Percentiles rank a stretch among this genome's conserved stretches.
Conservation (phyloP, 345 rosid genomes). For the Salix purpurea region DNA sequence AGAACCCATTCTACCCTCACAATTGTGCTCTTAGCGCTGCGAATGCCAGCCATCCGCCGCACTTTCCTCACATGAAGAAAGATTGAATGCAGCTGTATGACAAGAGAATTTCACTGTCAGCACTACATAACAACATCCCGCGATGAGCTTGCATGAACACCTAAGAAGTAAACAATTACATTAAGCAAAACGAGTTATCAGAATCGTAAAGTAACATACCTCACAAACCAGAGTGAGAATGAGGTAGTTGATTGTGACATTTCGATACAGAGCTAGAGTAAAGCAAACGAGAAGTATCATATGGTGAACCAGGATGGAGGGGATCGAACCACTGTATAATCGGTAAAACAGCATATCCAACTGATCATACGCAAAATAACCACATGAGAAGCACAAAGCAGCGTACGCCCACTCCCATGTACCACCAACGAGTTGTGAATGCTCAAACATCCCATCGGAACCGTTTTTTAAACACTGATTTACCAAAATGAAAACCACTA, state of each 20-base stretch:
- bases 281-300: slow-evolving; percentile 82
- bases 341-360: slow-evolving; percentile 81
- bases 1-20: slow-evolving; percentile 76
- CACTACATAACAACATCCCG: neutral
- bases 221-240: slow-evolving; percentile 83
- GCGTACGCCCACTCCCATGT: slow-evolving; percentile 80
- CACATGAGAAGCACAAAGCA: slow-evolving; percentile 81
- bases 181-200: neutral
- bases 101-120: slow-evolving; percentile 3
- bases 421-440: slow-evolving; percentile 52
- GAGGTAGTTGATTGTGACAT: slow-evolving; percentile 79
- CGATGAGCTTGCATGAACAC: neutral
- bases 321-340: slow-evolving; percentile 71
- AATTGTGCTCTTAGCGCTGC: slow-evolving; percentile 49
- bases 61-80: slow-evolving; percentile 81
- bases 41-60: slow-evolving; percentile 81
- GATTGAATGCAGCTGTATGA: slow-evolving; percentile 73
- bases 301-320: slow-evolving; percentile 75
- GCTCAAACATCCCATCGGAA: slow-evolving; percentile 58
- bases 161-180: neutral
- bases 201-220: slow-evolving; percentile 36
- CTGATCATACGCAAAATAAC: slow-evolving; percentile 94
- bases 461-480: slow-evolving; percentile 48
- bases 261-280: slow-evolving; percentile 79
- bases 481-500: slow-evolving; percentile 68